Conservation (phyloP, 495 filamentous ascomycete species). For the Neurospora africana region DNA sequence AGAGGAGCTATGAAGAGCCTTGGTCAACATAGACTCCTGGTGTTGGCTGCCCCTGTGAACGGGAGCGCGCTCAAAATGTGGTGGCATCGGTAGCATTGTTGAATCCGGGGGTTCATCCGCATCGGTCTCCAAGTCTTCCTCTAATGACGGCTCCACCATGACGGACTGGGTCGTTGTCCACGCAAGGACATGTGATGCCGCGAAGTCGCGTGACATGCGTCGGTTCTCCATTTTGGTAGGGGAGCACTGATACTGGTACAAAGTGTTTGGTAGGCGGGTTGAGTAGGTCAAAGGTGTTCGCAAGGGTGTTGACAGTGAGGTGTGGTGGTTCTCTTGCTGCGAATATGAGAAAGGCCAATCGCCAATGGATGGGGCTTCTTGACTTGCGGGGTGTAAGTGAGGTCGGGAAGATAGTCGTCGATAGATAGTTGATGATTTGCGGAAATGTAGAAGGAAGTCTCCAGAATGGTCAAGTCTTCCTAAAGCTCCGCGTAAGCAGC, state of each 20-base stretch:
- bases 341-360: neutral
- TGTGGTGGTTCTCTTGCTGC: neutral
- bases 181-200: conserved; percentile 30
- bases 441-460: conserved; percentile 6
- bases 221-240: conserved; percentile 26
- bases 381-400: conserved; percentile 1
- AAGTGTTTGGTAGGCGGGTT: neutral
- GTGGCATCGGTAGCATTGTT: conserved; percentile 9
- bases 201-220: conserved; percentile 26
- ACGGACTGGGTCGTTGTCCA: conserved; percentile 29
- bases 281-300: neutral
- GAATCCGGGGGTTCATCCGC: conserved; percentile 25
- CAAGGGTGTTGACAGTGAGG: neutral
- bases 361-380: neutral
- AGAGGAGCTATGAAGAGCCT: conserved; percentile 59
- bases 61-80: conserved; percentile 31
- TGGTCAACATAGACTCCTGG: conserved; percentile 69
- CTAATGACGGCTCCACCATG: conserved; percentile 32
- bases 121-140: conserved; percentile 28
- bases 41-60: conserved; percentile 36
- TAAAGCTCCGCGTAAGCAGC: conserved; percentile 18
- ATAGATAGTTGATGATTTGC: neutral
- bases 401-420: conserved; percentile 1
- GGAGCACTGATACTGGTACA: neutral
- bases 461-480: conserved; percentile 16